Base-by-base conservation (phyloP, 345 rosid species). In the Linum usitatissimum region DNA sequence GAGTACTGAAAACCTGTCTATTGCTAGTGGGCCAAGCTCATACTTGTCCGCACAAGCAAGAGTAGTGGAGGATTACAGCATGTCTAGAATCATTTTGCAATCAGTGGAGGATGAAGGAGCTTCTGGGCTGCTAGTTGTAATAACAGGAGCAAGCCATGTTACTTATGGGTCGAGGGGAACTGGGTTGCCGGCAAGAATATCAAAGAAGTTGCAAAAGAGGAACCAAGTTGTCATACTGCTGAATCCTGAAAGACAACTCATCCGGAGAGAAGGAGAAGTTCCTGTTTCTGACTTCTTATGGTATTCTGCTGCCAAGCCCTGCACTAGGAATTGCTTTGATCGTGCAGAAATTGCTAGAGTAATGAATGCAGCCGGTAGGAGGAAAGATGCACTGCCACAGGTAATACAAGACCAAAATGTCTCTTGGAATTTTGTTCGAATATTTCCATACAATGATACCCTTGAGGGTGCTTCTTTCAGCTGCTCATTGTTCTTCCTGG, bases 221-320 rank as follows among this genome's bases (percentile, higher is more conserved):
- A 84, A 83, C 74, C 96, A 91, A 73, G 86, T 80, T 55, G 94
- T 86, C 70, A 75, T 88, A 68, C 72, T 88, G 57, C 94, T 88
- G 69, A 89, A 91, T 74, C 98, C 96, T 30, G 96, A 91, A 73
- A 83, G 98, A 66, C 98, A 88, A 62, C 74, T 70, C 64, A 79
- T 91, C 31, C 70, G 90, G 71, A 83, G 88, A 71, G 94, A 91
- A 73, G 98, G 96, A 60, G 98, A 91, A 62, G 79, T 76, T 69
- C 98, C 96, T 21, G 80, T 84, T 20, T 87, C 96, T 60, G 96
- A 91, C 73, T 91, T 91, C 67, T 77, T 91, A 73, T 86, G 94
- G 98, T 91, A 88, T 76, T 88, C 98, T 69, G 94, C 88, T 0
- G 88, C 98, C 66, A 86, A 94, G 71, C 91, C 98, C 8, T 91